These are phyloP conservation scores for Allantophomopsis lycopodina DNA, from an alignment of 2,329 filamentous ascomycete genomes.

Conservation along the genomic window DNA sequence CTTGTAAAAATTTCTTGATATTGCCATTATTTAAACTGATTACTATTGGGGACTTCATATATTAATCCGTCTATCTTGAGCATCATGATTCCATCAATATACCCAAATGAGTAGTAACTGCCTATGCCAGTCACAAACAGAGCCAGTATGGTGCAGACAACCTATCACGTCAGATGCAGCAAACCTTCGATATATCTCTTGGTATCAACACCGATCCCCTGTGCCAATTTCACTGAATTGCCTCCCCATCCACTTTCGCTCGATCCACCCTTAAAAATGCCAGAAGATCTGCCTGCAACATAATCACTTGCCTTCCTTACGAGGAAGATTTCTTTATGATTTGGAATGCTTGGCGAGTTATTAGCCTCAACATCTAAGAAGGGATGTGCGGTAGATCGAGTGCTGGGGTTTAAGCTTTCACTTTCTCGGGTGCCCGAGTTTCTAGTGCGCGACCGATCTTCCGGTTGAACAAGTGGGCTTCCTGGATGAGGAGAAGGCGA, in stretches of 20 bases:
- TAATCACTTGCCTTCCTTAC: conserved; percentile 47
- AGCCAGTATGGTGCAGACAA: too few species aligned
- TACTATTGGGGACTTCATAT: too few species aligned
- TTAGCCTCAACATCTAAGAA: conserved; percentile 7
- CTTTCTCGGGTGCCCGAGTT: too few species aligned
- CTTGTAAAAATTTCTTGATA: too few species aligned
- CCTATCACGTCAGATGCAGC: conserved; percentile 35
- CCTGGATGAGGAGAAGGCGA: conserved; percentile 1
- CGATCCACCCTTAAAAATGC: conserved; percentile 8
- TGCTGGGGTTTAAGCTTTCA: not conserved
- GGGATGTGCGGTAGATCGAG: conserved; percentile 13
- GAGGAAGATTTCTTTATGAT: conserved; percentile 45
- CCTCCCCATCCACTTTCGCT: conserved; percentile 31
- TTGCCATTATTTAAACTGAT: too few species aligned
- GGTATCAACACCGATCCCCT: conserved; percentile 68
- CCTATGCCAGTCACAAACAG: too few species aligned
- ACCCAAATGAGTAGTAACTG: too few species aligned
- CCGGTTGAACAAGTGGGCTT: too few species aligned
- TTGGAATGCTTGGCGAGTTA: not conserved
- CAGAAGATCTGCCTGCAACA: conserved; percentile 3
- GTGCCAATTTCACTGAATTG: conserved; percentile 45
- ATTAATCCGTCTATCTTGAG: too few species aligned
- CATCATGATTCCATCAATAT: too few species aligned
- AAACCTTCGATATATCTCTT: conserved; percentile 62
- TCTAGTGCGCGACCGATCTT: too few species aligned